Percentiles rank a stretch among this genome's conserved stretches.
These are phyloP conservation scores for Kwoniella bestiolae DNA, from an alignment of 768 basidiomycete species.

Conservation along the genomic window DNA sequence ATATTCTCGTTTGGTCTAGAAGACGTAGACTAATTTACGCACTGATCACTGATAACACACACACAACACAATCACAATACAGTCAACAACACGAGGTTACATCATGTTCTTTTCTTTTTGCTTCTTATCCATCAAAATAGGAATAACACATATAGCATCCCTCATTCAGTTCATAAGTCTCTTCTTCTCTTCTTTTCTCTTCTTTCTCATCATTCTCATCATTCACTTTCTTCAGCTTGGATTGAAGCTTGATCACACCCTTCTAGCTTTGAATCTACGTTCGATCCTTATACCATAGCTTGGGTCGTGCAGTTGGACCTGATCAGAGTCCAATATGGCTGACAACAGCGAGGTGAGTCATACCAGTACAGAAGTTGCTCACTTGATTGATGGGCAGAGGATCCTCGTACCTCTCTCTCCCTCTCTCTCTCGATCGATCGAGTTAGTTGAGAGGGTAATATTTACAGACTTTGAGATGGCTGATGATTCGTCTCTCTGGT, in stretches of 20 bases:
- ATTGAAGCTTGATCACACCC: neutral
- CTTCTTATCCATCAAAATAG: neutral
- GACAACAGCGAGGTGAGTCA: neutral
- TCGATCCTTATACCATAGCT: too few relatives aligned
- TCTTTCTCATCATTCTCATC: neutral
- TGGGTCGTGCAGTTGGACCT: neutral
- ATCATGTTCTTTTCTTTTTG: neutral
- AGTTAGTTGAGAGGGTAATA: too few relatives aligned
- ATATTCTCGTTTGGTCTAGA: too few relatives aligned
- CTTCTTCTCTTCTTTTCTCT: neutral
- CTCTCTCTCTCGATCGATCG: too few relatives aligned
- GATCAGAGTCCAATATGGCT: neutral
- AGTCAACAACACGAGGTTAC: neutral
- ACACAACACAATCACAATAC: neutral
- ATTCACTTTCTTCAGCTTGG: too few relatives aligned
- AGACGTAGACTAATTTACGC: neutral
- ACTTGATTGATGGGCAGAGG: too few relatives aligned
- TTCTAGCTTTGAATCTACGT: neutral
- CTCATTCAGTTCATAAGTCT: neutral
- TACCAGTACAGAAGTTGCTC: too few relatives aligned
- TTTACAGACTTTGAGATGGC: too few relatives aligned
- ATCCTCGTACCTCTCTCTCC: too few relatives aligned
- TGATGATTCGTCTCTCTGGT: neutral
- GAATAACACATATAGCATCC: too few relatives aligned
- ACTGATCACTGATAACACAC: neutral